Evolutionary conservation across 1,284 basidiomycete species (phyloP).

Genomic region (Cutaneotrichosporon sp.): DNA sequence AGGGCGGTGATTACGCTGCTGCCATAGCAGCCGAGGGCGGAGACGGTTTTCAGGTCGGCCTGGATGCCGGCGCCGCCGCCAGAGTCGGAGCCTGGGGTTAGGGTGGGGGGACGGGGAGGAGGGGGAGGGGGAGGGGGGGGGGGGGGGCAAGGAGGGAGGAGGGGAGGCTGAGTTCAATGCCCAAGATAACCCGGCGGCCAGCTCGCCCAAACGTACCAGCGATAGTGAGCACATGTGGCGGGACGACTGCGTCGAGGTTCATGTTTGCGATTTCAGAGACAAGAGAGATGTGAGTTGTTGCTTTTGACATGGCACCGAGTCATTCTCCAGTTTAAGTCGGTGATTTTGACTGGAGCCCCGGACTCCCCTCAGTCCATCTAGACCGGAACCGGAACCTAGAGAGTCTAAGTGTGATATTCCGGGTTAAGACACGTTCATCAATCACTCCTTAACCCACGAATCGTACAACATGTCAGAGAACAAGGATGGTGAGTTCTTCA

Average conservation of each 20-base stretch:
- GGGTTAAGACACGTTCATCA: not conserved
- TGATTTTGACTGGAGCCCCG: not conserved
- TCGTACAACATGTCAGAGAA: constrained; percentile 4
- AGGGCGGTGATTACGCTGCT: constrained; percentile 83
- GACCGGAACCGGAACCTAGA: too few relatives aligned
- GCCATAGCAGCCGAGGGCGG: constrained; percentile 77
- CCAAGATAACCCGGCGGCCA: too few relatives aligned
- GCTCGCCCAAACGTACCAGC: constrained; percentile 35
- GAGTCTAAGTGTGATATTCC: too few relatives aligned
- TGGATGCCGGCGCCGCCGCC: constrained; percentile 84
- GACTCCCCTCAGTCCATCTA: too few relatives aligned
- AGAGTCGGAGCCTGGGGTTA: constrained; percentile 59
- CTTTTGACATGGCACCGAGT: not conserved
- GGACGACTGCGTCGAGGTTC: constrained; percentile 11
- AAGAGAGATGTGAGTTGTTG: not conserved
- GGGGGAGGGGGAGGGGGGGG: not conserved
- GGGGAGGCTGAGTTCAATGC: too few relatives aligned
- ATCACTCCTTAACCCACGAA: not conserved
- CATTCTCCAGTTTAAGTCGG: too few relatives aligned
- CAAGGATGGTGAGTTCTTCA: constrained; percentile 10
- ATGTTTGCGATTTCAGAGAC: not conserved
- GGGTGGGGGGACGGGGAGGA: not conserved
- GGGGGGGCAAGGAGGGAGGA: too few relatives aligned
- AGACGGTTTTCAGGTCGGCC: constrained; percentile 79
- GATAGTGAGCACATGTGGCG: constrained; percentile 46